Evolutionary conservation across 2,329 filamentous ascomycete genomes (phyloP).

Genomic region (Verticillium nonalfalfae): DNA sequence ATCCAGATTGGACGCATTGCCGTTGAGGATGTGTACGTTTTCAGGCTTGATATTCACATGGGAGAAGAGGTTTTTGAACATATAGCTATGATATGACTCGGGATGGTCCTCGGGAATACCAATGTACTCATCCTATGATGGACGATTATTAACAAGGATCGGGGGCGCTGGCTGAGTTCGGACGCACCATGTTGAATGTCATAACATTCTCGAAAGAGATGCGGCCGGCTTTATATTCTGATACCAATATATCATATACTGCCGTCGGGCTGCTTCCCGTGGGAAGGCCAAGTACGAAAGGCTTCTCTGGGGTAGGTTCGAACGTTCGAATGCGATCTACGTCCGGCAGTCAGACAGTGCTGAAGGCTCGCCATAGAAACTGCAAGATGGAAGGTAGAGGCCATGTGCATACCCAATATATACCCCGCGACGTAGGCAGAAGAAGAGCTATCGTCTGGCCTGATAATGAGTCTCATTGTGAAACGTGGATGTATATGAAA

Average conservation of each 20-base stretch:
- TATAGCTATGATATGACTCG: slow-evolving; percentile 75
- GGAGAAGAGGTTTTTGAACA: slow-evolving; percentile 77
- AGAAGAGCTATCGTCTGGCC: slow-evolving; percentile 55
- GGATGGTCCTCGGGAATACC: slow-evolving; percentile 67
- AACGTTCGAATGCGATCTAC: slow-evolving; percentile 32
- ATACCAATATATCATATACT: slow-evolving; percentile 50
- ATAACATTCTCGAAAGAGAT: slow-evolving; percentile 55
- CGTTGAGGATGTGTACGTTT: slow-evolving; percentile 67
- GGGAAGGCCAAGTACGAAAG: slow-evolving; percentile 16
- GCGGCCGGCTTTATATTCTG: slow-evolving; percentile 48
- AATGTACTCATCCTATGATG: slow-evolving; percentile 63
- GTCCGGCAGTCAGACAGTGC: background rate
- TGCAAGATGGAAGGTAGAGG: background rate
- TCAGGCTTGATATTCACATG: slow-evolving; percentile 64
- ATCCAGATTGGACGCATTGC: slow-evolving; percentile 62
- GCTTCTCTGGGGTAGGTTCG: slow-evolving; percentile 12
- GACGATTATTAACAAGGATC: slow-evolving; percentile 1
- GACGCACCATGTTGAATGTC: slow-evolving; percentile 65
- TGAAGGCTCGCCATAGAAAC: slow-evolving; percentile 23
- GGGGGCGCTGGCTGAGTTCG: slow-evolving; percentile 2
- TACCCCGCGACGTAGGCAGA: slow-evolving; percentile 67
- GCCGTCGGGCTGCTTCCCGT: slow-evolving; percentile 15
- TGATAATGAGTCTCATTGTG: slow-evolving; percentile 66
- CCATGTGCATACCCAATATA: slow-evolving; percentile 50
- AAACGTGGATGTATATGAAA: background rate